phyloP scores from a whole-genome alignment of 1,284 basidiomycete genomes.

The Pulveroboletus sp. region DNA sequence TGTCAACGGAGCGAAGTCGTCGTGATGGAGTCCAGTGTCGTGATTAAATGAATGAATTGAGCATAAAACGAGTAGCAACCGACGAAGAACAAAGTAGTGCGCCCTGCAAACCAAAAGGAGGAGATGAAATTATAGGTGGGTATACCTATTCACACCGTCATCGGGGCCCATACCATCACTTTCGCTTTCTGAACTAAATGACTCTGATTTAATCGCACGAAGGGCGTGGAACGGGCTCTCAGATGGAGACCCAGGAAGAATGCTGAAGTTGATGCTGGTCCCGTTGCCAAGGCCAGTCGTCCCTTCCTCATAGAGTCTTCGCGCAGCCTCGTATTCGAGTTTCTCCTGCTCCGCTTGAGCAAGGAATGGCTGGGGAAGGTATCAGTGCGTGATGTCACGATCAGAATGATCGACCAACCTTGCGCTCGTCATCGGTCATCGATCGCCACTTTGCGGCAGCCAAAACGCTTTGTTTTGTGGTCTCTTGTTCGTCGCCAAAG shows the following conservation, averaged over 20 bases:
- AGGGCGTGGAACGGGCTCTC: slow-evolving; percentile 44
- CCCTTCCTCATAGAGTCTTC: slow-evolving; percentile 81
- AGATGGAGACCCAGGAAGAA: slow-evolving; percentile 58
- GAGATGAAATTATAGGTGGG: slow-evolving; percentile 22
- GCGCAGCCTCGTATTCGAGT: slow-evolving; percentile 82
- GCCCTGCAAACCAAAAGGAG: slow-evolving; percentile 3
- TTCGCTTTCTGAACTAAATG: slow-evolving; percentile 55
- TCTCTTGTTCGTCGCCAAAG: slow-evolving; percentile 92
- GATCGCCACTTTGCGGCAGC: slow-evolving; percentile 91
- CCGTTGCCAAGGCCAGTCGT: slow-evolving; percentile 62
- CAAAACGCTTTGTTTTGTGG: slow-evolving; percentile 91
- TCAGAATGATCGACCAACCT: slow-evolving; percentile 48
- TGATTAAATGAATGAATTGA: slow-evolving; percentile 20
- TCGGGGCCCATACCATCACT: slow-evolving; percentile 54
- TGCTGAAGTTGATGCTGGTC: slow-evolving; percentile 75
- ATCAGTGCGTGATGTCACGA: slow-evolving; percentile 3
- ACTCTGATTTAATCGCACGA: slow-evolving; percentile 55
- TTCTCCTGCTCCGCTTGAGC: slow-evolving; percentile 91
- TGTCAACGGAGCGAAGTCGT: slow-evolving; percentile 17
- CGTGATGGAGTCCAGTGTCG: slow-evolving; percentile 33
- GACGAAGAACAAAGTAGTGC: slow-evolving; percentile 2
- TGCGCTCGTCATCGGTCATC: slow-evolving; percentile 89
- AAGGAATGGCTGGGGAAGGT: slow-evolving; percentile 69
- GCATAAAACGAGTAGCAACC: slow-evolving; percentile 18
- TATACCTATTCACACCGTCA: slow-evolving; percentile 39